A percentile compares a stretch with the other conserved stretches of the same genome.
phyloP scores from a whole-genome alignment of 2,329 filamentous ascomycete species.

The Tympanopsis confertula region DNA sequence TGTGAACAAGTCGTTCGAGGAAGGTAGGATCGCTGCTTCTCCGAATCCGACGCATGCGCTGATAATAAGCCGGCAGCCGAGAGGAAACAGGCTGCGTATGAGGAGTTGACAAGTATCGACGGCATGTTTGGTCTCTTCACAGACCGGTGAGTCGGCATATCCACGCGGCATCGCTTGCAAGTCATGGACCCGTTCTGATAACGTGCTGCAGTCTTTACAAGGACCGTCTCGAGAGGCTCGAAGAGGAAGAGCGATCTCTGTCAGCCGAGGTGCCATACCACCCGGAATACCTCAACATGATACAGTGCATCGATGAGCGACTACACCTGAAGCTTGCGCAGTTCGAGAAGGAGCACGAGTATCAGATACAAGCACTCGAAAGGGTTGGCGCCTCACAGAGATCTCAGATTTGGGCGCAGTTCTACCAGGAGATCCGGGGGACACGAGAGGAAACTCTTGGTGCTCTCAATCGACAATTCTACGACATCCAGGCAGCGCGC shows the following conservation, averaged over 20 bases:
- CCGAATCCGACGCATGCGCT: too few relatives aligned
- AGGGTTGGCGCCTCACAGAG: constrained; percentile 69
- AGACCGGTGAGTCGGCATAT: constrained; percentile 47
- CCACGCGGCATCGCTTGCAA: neutral
- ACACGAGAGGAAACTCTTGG: constrained; percentile 71
- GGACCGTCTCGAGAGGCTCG: constrained; percentile 73
- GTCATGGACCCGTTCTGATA: neutral
- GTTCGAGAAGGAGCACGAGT: constrained; percentile 62
- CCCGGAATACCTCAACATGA: constrained; percentile 81
- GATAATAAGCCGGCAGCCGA: too few relatives aligned
- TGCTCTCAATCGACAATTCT: constrained; percentile 77
- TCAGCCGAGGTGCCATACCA: constrained; percentile 58
- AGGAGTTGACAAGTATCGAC: constrained; percentile 70
- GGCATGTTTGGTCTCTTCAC: constrained; percentile 79
- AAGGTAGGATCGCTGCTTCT: constrained; percentile 8
- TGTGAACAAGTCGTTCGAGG: constrained; percentile 21
- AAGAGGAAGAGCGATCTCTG: constrained; percentile 55
- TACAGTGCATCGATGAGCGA: constrained; percentile 73
- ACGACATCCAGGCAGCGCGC: constrained; percentile 81
- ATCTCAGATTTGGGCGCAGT: constrained; percentile 79
- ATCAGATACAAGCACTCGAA: constrained; percentile 63
- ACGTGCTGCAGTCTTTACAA: constrained; percentile 59
- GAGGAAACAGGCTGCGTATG: constrained; percentile 68
- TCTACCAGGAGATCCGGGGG: constrained; percentile 76
- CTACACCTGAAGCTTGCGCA: constrained; percentile 69